Base-by-base conservation (phyloP, 2,329 filamentous ascomycete species). In the Verruconis gallopava region DNA sequence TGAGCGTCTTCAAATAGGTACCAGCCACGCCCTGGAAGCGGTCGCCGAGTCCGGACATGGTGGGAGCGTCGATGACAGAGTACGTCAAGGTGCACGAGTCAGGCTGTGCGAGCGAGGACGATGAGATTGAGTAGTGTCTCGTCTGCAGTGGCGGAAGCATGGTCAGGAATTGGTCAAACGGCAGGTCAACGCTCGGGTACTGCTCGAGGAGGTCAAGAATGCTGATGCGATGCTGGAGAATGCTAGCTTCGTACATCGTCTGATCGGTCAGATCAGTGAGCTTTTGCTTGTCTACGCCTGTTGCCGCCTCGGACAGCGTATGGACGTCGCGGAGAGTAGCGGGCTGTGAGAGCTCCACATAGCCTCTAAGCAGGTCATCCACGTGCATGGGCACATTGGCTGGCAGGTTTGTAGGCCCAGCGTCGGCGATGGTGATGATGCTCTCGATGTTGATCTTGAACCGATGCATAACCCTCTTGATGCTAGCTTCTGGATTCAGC, bases 91-190 rank as follows among this genome's bases (percentile, higher is more conserved):
- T 77, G 39, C 72, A 71, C 44, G 66, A 66, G 9, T 61, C 63
- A 0, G 72, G 65, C 47, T 78, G 69, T 47, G 64, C 66, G 0
- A 84, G 65, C 0, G 81, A 79, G 0, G 81, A 84, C 0, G 81
- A 85, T 0, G 81, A 85, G 53, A 88, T 85, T 21, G 77, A 83
- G 64, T 86, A 86, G 56, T 84, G 79, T n/a, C 81, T 72, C 30
- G 83, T 69, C 20, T 81, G 76, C 77, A 91, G 83, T 0, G 82
- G 79, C 2, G 81, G 80, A 1, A 86, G 70, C 68, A 85, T 79
- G 22, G 69, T 67, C 5, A 91, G 66, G 62, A 81, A 89, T 14
- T 73, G 62, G 3, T 70, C 70, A 18, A 91, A 69, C 0, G 81
- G 69, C 5, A 53, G 42, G 13, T 28, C 3, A 2, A 21, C 15